phyloP scores from a whole-genome alignment of 225 moss, liverwort and hornwort species.

The Climacium dendroides region DNA sequence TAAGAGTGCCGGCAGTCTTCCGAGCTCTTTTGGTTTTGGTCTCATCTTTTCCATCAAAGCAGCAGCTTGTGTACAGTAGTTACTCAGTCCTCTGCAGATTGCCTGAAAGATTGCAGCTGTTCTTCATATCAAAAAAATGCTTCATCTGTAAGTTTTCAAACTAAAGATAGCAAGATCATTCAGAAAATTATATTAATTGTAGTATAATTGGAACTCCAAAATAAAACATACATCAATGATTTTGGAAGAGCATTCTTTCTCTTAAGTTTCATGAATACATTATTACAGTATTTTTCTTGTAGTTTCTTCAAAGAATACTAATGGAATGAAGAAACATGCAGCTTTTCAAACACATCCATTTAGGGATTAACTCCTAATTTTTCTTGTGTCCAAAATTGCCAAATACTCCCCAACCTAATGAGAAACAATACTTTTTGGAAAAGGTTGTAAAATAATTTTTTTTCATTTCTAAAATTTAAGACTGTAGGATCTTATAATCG shows the following conservation, averaged over 20 bases:
- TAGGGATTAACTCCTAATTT: background rate
- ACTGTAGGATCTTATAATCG: background rate
- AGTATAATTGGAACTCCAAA: background rate
- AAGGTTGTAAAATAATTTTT: background rate
- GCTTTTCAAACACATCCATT: background rate
- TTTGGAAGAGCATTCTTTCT: background rate
- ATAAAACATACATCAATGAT: background rate
- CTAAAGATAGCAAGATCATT: background rate
- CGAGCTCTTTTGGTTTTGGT: background rate
- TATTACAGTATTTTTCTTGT: background rate
- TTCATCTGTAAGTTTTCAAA: background rate
- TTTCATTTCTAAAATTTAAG: background rate
- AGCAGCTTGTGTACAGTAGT: background rate
- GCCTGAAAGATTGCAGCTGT: background rate
- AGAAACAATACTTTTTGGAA: background rate
- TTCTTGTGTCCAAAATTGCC: background rate
- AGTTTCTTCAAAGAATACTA: background rate
- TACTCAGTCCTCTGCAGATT: background rate
- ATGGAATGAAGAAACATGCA: background rate
- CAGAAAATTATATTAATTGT: background rate
- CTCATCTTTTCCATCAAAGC: background rate
- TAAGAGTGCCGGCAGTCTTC: background rate
- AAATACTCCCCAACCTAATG: rapidly evolving
- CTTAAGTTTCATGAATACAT: background rate
- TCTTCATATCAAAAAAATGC: background rate